These are phyloP conservation scores for carrot (Daucus carota) DNA, from an alignment of 129 eudicot species.

Conservation along the genomic window DNA sequence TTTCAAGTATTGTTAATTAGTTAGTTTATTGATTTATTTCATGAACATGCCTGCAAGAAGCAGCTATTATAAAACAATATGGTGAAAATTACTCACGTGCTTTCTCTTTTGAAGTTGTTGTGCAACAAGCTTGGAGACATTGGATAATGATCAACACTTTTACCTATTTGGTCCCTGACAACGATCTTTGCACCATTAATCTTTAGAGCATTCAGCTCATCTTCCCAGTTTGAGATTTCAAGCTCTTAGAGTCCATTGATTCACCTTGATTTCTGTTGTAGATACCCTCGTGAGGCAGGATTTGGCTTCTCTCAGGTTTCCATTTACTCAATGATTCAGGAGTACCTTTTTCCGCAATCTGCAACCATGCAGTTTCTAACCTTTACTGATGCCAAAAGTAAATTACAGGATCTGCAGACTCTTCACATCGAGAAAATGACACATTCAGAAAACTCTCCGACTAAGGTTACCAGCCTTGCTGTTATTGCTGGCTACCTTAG, in stretches of 20 bases:
- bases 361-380: constrained; percentile 94
- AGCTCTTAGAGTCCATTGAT: constrained; percentile 25
- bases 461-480: too few relatives aligned
- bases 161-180: constrained; percentile 42
- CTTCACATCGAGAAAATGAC: too few relatives aligned
- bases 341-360: constrained; percentile 80
- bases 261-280: constrained; percentile 30
- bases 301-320: constrained; percentile 84
- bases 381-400: too few relatives aligned
- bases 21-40: background rate
- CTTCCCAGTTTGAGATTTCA: constrained; percentile 57
- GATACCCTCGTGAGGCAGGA: constrained; percentile 72
- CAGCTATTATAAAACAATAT: background rate
- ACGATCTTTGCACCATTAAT: constrained; percentile 34
- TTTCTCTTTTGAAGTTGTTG: constrained; percentile 47
- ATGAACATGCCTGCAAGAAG: background rate
- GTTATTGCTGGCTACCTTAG: too few relatives aligned
- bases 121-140: constrained; percentile 93
- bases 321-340: constrained; percentile 67
- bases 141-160: constrained; percentile 29
- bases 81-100: constrained; percentile 36
- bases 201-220: constrained; percentile 58
- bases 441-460: too few relatives aligned
- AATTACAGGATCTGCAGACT: too few relatives aligned
- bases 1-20: background rate